Percentiles rank a stretch among this genome's conserved stretches.
These are phyloP conservation scores for Suhomyces emberorum DNA, from an alignment of 805 yeast genomes.

Conservation along the genomic window DNA sequence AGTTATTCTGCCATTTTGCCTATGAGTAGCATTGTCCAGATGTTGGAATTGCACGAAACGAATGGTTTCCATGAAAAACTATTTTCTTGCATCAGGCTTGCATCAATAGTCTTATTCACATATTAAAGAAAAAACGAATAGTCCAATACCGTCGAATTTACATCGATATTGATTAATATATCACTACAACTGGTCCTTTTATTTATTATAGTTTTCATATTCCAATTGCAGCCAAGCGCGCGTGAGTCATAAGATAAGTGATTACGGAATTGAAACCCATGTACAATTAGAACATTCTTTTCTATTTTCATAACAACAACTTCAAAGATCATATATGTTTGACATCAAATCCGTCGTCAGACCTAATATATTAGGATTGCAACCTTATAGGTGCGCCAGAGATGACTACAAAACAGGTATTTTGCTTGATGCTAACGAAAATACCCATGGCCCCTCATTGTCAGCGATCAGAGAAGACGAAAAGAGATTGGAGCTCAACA, in stretches of 20 bases:
- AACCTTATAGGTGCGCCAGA: constrained; percentile 95
- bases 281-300: background rate
- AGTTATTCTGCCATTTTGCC: no score
- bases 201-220: background rate
- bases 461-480: constrained; percentile 44
- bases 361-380: constrained; percentile 77
- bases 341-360: constrained; percentile 62
- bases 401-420: constrained; percentile 91
- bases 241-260: constrained; percentile 1
- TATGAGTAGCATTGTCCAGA: no score
- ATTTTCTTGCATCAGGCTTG: no score
- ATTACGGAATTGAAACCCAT: background rate
- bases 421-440: constrained; percentile 92
- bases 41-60: no score
- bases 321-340: no score
- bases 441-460: constrained; percentile 86
- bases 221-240: constrained; percentile 1
- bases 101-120: no score
- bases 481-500: constrained; percentile 56
- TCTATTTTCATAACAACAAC: no score
- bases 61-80: no score
- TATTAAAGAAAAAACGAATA: no score
- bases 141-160: no score
- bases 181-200: no score
- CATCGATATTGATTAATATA: no score